Evolutionary conservation across 176 grass and related monocot species (phyloP).

Genomic region (Carex cristatella): DNA sequence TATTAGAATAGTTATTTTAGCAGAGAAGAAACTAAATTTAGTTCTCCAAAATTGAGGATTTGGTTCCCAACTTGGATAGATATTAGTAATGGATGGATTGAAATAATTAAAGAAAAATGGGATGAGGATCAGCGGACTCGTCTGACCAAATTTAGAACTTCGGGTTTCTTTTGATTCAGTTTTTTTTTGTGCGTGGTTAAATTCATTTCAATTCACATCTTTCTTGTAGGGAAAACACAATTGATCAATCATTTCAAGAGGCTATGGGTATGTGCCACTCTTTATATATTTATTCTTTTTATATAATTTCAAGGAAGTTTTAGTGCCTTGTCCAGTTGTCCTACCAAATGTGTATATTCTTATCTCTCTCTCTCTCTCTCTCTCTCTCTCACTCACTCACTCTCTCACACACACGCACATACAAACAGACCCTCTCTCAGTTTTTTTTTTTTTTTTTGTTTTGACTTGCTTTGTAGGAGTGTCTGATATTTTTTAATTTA

Average conservation of each 20-base stretch:
- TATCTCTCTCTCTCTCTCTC: not conserved
- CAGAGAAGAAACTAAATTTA: not conserved
- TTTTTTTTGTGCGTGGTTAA: not conserved
- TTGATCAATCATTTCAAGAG: slow-evolving; percentile 96
- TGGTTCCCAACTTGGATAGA: not conserved
- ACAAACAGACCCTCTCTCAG: no score
- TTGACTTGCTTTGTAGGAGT: not conserved
- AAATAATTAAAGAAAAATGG: not conserved
- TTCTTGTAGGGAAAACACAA: slow-evolving; percentile 80
- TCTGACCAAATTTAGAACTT: not conserved
- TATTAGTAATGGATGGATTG: not conserved
- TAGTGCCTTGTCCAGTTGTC: not conserved
- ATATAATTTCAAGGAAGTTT: not conserved
- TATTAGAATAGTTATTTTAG: not conserved
- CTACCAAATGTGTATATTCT: no score
- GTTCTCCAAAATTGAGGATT: not conserved
- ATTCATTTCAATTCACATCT: slow-evolving; percentile 10
- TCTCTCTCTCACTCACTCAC: no score
- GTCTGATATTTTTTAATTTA: not conserved
- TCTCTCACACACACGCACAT: no score
- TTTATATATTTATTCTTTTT: slow-evolving; percentile 15
- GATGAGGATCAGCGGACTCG: not conserved
- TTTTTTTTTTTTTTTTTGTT: not conserved
- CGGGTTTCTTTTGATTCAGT: not conserved
- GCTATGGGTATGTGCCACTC: slow-evolving; percentile 65